These are phyloP conservation scores for Dioscorea alata DNA, from an alignment of 106 monocot species.

Conservation along the genomic window DNA sequence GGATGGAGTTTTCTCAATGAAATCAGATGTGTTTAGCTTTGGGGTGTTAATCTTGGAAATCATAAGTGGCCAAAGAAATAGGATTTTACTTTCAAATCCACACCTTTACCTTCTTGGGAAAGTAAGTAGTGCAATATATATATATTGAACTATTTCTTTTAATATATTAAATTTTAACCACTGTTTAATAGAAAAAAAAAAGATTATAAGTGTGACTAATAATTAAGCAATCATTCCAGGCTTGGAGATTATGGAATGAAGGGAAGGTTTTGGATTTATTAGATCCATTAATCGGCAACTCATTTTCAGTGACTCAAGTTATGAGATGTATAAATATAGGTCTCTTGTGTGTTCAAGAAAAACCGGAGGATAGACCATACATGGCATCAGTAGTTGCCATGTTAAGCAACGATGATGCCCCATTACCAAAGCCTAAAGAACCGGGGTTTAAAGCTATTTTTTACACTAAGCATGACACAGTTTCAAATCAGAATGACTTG, in stretches of 20 bases:
- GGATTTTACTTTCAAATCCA: neutral
- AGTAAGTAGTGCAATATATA: conserved; percentile 6
- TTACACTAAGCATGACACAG: too few species aligned
- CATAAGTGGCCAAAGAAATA: conserved; percentile 21
- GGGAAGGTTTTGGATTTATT: conserved; percentile 14
- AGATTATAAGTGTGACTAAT: neutral
- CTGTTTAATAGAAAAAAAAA: neutral
- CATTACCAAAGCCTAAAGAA: conserved; percentile 1
- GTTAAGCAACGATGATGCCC: conserved; percentile 2
- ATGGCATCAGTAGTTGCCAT: neutral
- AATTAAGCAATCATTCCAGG: conserved; percentile 4
- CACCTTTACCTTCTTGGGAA: neutral
- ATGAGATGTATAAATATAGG: too few species aligned
- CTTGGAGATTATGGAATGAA: conserved; percentile 36
- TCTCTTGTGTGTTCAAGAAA: too few species aligned
- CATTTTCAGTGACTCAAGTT: too few species aligned
- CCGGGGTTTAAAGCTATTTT: conserved; percentile 10
- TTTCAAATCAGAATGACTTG: too few species aligned
- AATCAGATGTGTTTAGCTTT: conserved; percentile 35
- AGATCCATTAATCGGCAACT: conserved; percentile 7
- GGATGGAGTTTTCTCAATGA: conserved; percentile 25
- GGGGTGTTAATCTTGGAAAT: conserved; percentile 35
- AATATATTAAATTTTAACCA: too few species aligned
- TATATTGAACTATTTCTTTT: too few species aligned
- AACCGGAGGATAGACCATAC: too few species aligned